A percentile compares a stretch with the other conserved stretches of the same genome.
Conservation (phyloP, 179 eudicot genomes). For the Sideroxylon spinosum region DNA sequence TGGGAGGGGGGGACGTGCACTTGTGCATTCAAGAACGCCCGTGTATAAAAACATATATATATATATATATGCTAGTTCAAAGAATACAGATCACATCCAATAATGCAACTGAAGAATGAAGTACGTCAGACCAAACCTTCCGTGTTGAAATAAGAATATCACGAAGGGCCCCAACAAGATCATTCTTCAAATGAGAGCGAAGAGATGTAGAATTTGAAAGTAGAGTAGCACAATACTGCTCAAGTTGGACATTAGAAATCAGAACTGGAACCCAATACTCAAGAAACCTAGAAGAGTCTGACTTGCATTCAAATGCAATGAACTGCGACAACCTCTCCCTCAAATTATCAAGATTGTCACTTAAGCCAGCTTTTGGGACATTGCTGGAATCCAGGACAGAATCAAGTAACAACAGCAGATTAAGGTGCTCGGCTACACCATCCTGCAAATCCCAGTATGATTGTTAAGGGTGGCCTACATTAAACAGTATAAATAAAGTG, state of each 20-base stretch:
- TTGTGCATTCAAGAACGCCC: neutral
- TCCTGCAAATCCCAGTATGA: conserved; percentile 47
- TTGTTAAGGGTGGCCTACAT: conserved; percentile 12
- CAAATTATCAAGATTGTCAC: conserved; percentile 30
- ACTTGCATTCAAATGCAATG: conserved; percentile 34
- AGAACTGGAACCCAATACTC: conserved; percentile 92
- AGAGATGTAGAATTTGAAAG: conserved; percentile 52
- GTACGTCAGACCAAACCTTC: conserved; percentile 50
- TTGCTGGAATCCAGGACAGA: conserved; percentile 24
- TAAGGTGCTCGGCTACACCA: conserved; percentile 35
- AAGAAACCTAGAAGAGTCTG: conserved; percentile 44
- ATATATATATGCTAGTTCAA: neutral
- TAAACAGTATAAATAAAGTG: neutral
- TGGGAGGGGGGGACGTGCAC: neutral
- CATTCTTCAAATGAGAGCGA: conserved; percentile 47
- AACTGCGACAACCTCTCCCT: conserved; percentile 49
- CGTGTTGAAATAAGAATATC: conserved; percentile 53
- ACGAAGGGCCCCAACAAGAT: conserved; percentile 59
- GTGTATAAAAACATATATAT: neutral
- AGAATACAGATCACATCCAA: conserved; percentile 14
- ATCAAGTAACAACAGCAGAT: conserved; percentile 54
- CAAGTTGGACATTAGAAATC: conserved; percentile 82
- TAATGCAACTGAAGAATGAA: conserved; percentile 4
- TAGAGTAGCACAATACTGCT: conserved; percentile 70
- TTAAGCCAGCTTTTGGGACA: conserved; percentile 26